These are phyloP conservation scores for Didymella glomerata DNA, from an alignment of 2,329 filamentous ascomycete species.

Conservation along the genomic window DNA sequence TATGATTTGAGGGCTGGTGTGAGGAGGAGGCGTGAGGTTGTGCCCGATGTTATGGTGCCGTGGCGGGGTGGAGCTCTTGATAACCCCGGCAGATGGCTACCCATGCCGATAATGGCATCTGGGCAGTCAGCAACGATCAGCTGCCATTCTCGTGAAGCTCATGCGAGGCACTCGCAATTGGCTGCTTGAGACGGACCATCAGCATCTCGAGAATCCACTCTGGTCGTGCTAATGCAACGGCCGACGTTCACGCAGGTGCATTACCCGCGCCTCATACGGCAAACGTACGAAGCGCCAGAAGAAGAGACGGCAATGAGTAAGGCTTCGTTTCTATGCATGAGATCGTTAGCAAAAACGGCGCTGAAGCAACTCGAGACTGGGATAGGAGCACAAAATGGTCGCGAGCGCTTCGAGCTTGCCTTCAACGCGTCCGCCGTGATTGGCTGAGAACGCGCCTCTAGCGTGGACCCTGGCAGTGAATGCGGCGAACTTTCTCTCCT, in stretches of 20 bases:
- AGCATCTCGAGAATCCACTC: not conserved
- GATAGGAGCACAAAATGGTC: not conserved
- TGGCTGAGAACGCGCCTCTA: conserved; percentile 30
- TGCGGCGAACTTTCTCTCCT: conserved; percentile 44
- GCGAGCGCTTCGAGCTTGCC: not conserved
- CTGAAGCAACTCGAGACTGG: not conserved
- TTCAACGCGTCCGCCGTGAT: conserved; percentile 28
- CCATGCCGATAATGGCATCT: not conserved
- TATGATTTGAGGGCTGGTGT: not conserved
- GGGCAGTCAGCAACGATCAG: conserved; percentile 12
- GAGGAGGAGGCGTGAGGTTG: not conserved
- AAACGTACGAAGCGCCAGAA: not conserved
- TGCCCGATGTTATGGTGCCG: not conserved
- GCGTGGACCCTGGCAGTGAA: conserved; percentile 31
- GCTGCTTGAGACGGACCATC: not conserved
- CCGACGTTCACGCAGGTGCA: not conserved
- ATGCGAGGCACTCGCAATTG: not conserved
- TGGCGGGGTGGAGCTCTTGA: conserved; percentile 16
- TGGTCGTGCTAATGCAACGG: not conserved
- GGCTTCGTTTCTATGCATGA: too few relatives aligned
- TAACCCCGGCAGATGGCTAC: conserved; percentile 8
- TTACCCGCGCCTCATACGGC: not conserved
- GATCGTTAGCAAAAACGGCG: too few relatives aligned
- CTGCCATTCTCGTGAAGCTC: not conserved
- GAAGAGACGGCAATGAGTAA: not conserved